Conservation (phyloP, 2,329 filamentous ascomycete species). For the Reticulascus tulasneorum region DNA sequence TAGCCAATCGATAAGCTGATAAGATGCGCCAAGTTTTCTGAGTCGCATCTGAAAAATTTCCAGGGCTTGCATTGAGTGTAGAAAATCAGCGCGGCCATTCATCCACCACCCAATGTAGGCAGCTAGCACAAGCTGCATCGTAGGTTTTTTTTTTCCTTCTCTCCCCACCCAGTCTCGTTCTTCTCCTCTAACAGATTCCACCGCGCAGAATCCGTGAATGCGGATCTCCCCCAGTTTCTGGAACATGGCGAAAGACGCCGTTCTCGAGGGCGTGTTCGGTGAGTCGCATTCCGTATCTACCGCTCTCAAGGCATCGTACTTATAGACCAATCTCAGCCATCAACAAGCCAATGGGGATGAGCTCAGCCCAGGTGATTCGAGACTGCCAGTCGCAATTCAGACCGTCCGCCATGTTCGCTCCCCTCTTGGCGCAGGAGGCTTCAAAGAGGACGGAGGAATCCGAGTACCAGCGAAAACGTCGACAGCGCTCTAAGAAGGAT, state of each 20-base stretch:
- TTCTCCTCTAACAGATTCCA: neutral
- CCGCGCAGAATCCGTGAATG: conserved; percentile 22
- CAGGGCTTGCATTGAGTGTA: conserved; percentile 10
- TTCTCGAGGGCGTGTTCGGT: conserved; percentile 58
- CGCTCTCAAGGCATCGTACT: neutral
- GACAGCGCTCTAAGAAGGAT: conserved; percentile 52
- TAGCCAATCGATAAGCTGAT: conserved; percentile 14
- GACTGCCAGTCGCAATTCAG: conserved; percentile 83
- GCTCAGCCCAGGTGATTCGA: conserved; percentile 86
- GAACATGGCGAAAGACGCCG: conserved; percentile 51
- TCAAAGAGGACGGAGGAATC: conserved; percentile 52
- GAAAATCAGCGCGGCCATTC: conserved; percentile 8
- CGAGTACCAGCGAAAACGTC: conserved; percentile 56
- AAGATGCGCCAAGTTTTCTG: conserved; percentile 6
- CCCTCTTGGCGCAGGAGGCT: conserved; percentile 66
- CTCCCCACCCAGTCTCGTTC: neutral
- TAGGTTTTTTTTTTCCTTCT: conserved; percentile 2
- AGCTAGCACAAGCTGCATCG: conserved; percentile 12
- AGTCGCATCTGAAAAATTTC: conserved; percentile 11
- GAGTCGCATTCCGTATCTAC: conserved; percentile 19
- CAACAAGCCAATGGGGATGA: conserved; percentile 84
- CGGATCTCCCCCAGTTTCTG: conserved; percentile 23
- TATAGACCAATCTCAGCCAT: conserved; percentile 56
- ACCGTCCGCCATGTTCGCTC: conserved; percentile 72
- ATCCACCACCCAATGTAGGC: too few species aligned